phyloP scores from a whole-genome alignment of 2,329 filamentous ascomycete genomes.

The Trichoderma sp. region DNA sequence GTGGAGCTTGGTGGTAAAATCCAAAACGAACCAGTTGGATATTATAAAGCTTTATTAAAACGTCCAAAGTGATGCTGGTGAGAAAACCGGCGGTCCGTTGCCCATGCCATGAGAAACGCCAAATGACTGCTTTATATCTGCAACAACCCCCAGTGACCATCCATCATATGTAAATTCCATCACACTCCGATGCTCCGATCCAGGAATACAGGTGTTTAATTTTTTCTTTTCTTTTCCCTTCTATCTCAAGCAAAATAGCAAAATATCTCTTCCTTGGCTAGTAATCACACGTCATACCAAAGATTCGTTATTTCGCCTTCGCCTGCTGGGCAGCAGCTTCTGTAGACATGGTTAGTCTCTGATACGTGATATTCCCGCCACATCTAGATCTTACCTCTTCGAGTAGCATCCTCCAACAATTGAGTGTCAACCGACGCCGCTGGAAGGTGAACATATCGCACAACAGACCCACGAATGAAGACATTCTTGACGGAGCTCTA shows the following conservation, averaged over 20 bases:
- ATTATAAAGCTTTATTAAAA: constrained; percentile 14
- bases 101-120: constrained; percentile 29
- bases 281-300: constrained; percentile 19
- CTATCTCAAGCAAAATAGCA: background rate
- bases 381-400: constrained; percentile 61
- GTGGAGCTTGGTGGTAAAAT: constrained; percentile 41
- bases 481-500: constrained; percentile 85
- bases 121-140: constrained; percentile 13
- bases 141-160: constrained; percentile 10
- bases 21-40: background rate
- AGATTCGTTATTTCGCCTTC: constrained; percentile 48
- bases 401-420: constrained; percentile 84
- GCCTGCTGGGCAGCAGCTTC: constrained; percentile 58
- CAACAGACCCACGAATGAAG: constrained; percentile 90
- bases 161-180: constrained; percentile 9
- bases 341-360: constrained; percentile 28
- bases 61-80: constrained; percentile 10
- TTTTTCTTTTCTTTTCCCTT: background rate
- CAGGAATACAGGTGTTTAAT: background rate
- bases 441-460: constrained; percentile 87
- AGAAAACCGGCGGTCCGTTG: constrained; percentile 27
- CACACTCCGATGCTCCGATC: constrained; percentile 17
- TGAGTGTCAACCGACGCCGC: constrained; percentile 79
- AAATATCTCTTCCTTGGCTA: background rate
- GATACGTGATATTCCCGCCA: background rate